phyloP scores from a whole-genome alignment of 2,329 filamentous ascomycete species.

The Aspergillus sclerotialis region DNA sequence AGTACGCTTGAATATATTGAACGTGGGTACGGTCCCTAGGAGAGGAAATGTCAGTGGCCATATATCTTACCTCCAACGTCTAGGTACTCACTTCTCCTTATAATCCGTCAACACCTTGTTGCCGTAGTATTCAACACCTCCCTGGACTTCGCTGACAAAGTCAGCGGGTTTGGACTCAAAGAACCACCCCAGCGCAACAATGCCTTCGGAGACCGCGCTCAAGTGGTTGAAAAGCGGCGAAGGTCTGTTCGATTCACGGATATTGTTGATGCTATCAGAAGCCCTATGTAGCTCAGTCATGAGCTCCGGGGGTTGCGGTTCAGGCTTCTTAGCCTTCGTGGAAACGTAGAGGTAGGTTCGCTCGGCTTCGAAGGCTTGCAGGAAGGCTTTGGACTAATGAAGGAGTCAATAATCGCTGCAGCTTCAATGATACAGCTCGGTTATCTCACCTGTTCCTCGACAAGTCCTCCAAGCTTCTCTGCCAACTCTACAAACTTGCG shows the following conservation, averaged over 20 bases:
- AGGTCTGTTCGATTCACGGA: slow-evolving; percentile 74
- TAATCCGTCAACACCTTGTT: slow-evolving; percentile 89
- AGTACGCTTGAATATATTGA: slow-evolving; percentile 89
- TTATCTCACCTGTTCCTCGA: slow-evolving; percentile 67
- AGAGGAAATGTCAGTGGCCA: slow-evolving; percentile 11
- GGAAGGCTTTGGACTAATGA: slow-evolving; percentile 47
- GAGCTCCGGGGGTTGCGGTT: slow-evolving; percentile 64
- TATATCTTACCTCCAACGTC: background rate
- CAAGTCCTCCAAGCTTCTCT: slow-evolving; percentile 66
- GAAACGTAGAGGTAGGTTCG: slow-evolving; percentile 81
- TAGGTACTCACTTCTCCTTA: slow-evolving; percentile 62
- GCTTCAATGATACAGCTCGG: slow-evolving; percentile 4
- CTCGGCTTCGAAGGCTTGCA: slow-evolving; percentile 71
- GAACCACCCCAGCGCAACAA: slow-evolving; percentile 86
- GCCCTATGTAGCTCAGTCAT: slow-evolving; percentile 81
- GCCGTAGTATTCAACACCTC: slow-evolving; percentile 85
- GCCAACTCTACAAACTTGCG: slow-evolving; percentile 72
- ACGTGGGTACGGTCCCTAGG: slow-evolving; percentile 68
- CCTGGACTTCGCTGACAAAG: slow-evolving; percentile 75
- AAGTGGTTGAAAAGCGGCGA: slow-evolving; percentile 73
- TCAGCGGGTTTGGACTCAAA: slow-evolving; percentile 76
- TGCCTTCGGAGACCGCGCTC: slow-evolving; percentile 81
- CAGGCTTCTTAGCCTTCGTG: slow-evolving; percentile 87
- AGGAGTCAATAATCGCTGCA: slow-evolving; percentile 7
- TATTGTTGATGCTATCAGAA: slow-evolving; percentile 68